Evolutionary conservation across 2,329 filamentous ascomycete genomes (phyloP).

Genomic region (Aulographum hederae): DNA sequence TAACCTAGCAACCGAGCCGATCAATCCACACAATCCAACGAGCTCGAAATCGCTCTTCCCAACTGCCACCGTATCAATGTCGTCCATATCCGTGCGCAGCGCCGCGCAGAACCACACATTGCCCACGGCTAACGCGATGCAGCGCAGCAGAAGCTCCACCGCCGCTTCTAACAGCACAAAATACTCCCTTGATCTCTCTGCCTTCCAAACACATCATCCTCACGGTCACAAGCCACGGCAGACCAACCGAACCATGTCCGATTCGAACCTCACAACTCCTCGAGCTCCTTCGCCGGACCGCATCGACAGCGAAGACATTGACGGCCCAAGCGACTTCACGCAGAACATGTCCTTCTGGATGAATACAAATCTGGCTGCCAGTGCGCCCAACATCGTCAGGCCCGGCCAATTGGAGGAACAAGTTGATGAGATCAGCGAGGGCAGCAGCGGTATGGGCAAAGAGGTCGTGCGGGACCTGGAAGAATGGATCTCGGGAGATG

Average conservation of each 20-base stretch:
- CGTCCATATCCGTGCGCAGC: too few relatives aligned
- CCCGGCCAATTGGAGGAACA: not conserved
- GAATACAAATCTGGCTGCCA: conserved; percentile 7
- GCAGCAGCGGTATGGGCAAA: not conserved
- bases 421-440: not conserved
- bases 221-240: too few relatives aligned
- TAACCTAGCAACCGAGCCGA: too few relatives aligned
- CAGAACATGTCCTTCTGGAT: conserved; percentile 25
- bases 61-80: too few relatives aligned
- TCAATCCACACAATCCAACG: too few relatives aligned
- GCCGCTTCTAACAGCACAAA: too few relatives aligned
- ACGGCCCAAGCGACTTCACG: conserved; percentile 22
- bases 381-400: not conserved
- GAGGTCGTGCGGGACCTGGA: not conserved
- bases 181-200: too few relatives aligned
- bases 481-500: not conserved
- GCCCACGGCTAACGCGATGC: too few relatives aligned
- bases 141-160: too few relatives aligned
- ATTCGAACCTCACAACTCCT: not conserved
- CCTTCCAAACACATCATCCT: too few relatives aligned
- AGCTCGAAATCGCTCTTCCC: too few relatives aligned
- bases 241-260: not conserved
- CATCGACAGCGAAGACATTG: conserved; percentile 19
- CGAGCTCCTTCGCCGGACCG: not conserved
- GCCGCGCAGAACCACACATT: too few relatives aligned